phyloP scores from a whole-genome alignment of 495 filamentous ascomycete species.

The Neurospora sp. region DNA sequence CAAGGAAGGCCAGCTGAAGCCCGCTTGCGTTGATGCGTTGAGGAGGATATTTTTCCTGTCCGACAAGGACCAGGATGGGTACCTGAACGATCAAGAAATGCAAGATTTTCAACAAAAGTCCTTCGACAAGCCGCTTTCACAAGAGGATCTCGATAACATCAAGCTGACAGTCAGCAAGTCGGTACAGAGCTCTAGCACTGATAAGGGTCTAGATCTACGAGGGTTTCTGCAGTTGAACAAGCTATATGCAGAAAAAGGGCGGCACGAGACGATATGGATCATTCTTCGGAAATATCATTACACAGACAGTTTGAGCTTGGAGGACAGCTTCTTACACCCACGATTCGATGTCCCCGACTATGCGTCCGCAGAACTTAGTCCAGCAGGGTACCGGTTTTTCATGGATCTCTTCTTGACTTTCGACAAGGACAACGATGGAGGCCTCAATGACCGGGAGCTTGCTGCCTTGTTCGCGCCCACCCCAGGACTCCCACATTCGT shows the following conservation, averaged over 20 bases:
- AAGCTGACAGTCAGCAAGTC: constrained; percentile 69
- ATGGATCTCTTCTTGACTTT: constrained; percentile 91
- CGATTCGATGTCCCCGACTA: constrained; percentile 88
- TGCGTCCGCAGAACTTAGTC: constrained; percentile 86
- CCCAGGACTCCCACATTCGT: constrained; percentile 75
- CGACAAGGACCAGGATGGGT: constrained; percentile 95
- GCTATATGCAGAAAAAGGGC: constrained; percentile 90
- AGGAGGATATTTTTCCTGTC: constrained; percentile 89
- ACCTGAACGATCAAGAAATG: constrained; percentile 81
- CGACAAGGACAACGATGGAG: constrained; percentile 96
- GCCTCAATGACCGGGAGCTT: constrained; percentile 76
- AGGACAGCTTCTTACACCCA: constrained; percentile 84
- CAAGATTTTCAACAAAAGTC: constrained; percentile 82
- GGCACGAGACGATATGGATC: constrained; percentile 98
- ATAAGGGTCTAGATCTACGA: constrained; percentile 64
- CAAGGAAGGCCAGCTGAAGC: constrained; percentile 83
- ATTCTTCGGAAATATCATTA: constrained; percentile 95
- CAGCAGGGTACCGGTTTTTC: constrained; percentile 92
- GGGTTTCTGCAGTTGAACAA: constrained; percentile 89
- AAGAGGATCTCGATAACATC: constrained; percentile 77
- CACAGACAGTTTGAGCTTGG: constrained; percentile 82
- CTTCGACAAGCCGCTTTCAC: constrained; percentile 72
- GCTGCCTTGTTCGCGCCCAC: constrained; percentile 85
- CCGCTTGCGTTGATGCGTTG: constrained; percentile 73
- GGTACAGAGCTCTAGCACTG: constrained; percentile 50